Base-by-base conservation (phyloP, 2,329 filamentous ascomycete genomes). In the Lasiodiplodia sp. region DNA sequence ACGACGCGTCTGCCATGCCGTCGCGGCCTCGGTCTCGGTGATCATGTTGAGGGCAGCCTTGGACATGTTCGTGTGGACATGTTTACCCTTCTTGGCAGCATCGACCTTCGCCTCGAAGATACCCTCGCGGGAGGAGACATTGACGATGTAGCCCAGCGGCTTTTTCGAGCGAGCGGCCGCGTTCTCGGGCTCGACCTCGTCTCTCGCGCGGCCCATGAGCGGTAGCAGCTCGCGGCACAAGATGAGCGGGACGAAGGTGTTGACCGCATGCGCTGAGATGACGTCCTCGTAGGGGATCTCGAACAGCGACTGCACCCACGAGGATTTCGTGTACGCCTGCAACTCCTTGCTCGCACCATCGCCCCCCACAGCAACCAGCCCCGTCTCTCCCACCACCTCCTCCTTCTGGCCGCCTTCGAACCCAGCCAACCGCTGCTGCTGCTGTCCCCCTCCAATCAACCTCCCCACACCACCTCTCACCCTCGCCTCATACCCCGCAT, bases 21-120 rank as follows among this genome's bases (percentile, higher is more conserved):
- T 49, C 0, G 68, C 69, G 5, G 78, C 76, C 62, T 82, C 79
- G 0, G 79, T 80, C 69, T 81, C 77, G 0, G 80, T 81, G 55
- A 81, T 78, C 79, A 82, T 81, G 71, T 80, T 80, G 16, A 82
- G 74, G 1, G 77, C 79, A 7, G 80, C 79, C 60, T 82, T 82
- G 23, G 77, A 78, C 79, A 82, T 81, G 71, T 80, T 80, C 14
- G 62, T 53, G 51, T 65, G 62, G 49, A 65, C 31, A 31, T 55
- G 62, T 4, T 25, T 23, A 4, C 38, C 38, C 12, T 10, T 31
- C 21, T 52, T 37, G 25, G 31, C 3, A 1, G 47, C 18, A 11
- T 56, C 55, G 5, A 70, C 51, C 2, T 40, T 47, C 28, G 65
- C 40, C 68, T 81, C 79, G 37, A 79, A 75, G 21, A 80, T 72